Evolutionary conservation across 192 early-diverging fungal species (phyloP).

Genomic region (Phycomyces blakesleeanus): DNA sequence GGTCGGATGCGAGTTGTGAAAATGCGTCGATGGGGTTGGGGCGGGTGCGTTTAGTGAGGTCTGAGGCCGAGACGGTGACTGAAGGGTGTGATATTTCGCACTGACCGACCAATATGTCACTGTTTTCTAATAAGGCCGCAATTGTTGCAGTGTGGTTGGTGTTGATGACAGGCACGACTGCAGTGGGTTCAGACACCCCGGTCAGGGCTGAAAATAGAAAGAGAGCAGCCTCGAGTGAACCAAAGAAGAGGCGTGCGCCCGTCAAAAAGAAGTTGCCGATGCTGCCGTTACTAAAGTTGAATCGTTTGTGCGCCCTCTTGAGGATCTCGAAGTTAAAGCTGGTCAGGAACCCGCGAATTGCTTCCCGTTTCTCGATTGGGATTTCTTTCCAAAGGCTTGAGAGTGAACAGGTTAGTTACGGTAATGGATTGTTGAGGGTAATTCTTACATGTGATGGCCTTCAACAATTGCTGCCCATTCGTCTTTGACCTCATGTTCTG

Average conservation of each 20-base stretch:
- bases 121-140: constrained; percentile 63
- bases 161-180: constrained; percentile 69
- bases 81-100: constrained; percentile 76
- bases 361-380: constrained; percentile 52
- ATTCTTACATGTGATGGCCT: constrained; percentile 57
- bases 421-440: constrained; percentile 1
- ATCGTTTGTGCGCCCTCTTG: constrained; percentile 55
- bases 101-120: constrained; percentile 59
- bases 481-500: constrained; percentile 54
- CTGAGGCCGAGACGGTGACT: background rate
- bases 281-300: constrained; percentile 69
- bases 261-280: constrained; percentile 81
- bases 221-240: constrained; percentile 65
- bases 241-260: constrained; percentile 69
- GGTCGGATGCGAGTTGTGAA: constrained; percentile 7
- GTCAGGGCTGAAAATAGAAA: constrained; percentile 72
- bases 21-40: constrained; percentile 40
- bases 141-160: constrained; percentile 61
- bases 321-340: constrained; percentile 65
- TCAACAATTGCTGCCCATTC: constrained; percentile 75
- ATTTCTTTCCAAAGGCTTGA: constrained; percentile 49
- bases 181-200: constrained; percentile 56
- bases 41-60: background rate
- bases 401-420: too few relatives aligned
- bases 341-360: constrained; percentile 70